These are phyloP conservation scores for Corymbia citriodora DNA, from an alignment of 441 rosid species.

Conservation along the genomic window DNA sequence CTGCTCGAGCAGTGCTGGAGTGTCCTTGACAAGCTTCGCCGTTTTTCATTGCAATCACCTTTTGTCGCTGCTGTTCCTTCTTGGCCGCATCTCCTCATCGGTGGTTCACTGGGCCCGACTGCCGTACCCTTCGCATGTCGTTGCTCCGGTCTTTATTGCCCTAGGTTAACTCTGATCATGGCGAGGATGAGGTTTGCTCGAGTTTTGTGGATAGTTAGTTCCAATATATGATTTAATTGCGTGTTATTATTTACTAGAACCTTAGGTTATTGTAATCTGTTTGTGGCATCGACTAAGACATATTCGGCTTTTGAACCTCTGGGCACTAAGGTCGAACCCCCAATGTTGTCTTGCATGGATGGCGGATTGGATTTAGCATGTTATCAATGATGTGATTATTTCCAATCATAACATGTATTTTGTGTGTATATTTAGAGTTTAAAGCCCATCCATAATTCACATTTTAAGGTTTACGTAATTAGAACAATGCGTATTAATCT, in stretches of 20 bases:
- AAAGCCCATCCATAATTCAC: no score
- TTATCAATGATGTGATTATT: no score
- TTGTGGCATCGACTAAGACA: not conserved
- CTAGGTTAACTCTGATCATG: not conserved
- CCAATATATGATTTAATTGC: not conserved
- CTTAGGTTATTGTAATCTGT: not conserved
- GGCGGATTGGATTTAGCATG: not conserved
- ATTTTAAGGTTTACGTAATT: no score
- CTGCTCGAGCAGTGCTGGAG: not conserved
- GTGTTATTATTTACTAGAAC: not conserved
- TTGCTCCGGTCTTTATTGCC: not conserved
- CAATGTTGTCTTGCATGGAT: not conserved
- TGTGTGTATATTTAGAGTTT: no score
- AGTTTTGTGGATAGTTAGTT: not conserved
- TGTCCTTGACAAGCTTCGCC: not conserved
- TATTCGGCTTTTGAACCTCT: not conserved
- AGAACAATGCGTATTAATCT: no score
- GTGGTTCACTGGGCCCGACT: not conserved
- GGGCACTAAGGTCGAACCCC: not conserved
- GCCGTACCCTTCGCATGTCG: not conserved
- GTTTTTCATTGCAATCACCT: not conserved
- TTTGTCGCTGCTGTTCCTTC: not conserved
- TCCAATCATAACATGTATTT: not conserved
- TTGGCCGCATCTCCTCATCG: not conserved
- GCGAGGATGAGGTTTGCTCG: not conserved